These are phyloP conservation scores for Stemphylium beticola DNA, from an alignment of 2,329 filamentous ascomycete genomes.

Conservation along the genomic window DNA sequence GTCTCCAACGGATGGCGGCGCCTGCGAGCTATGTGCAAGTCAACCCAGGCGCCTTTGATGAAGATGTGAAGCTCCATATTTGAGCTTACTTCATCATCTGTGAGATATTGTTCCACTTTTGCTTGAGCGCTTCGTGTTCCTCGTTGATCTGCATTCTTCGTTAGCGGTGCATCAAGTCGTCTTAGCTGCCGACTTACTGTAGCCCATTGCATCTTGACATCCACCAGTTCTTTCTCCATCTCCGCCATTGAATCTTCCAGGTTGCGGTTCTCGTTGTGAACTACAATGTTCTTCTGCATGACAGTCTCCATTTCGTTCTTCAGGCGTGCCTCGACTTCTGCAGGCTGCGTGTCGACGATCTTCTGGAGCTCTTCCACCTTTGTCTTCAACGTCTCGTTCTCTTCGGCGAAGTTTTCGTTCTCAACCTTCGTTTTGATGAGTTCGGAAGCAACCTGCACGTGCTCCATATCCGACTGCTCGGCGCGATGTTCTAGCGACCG, in stretches of 20 bases:
- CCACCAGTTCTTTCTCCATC: slow-evolving; percentile 89
- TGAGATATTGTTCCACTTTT: slow-evolving; percentile 57
- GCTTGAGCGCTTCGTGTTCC: slow-evolving; percentile 56
- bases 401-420: slow-evolving; percentile 86
- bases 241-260: slow-evolving; percentile 90
- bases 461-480: slow-evolving; percentile 86
- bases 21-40: slow-evolving; percentile 29
- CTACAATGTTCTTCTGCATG: slow-evolving; percentile 89
- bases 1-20: slow-evolving; percentile 24
- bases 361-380: slow-evolving; percentile 85
- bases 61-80: slow-evolving; percentile 16
- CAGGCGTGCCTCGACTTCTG: slow-evolving; percentile 82
- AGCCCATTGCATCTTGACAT: slow-evolving; percentile 92
- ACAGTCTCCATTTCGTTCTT: slow-evolving; percentile 86
- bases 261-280: slow-evolving; percentile 88
- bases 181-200: slow-evolving; percentile 69
- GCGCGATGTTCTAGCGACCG: slow-evolving; percentile 85
- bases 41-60: slow-evolving; percentile 29
- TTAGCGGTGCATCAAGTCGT: slow-evolving; percentile 20
- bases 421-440: slow-evolving; percentile 91
- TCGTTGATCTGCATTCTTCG: slow-evolving; percentile 50
- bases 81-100: slow-evolving; percentile 51
- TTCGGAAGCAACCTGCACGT: slow-evolving; percentile 88
- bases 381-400: slow-evolving; percentile 84
- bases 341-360: slow-evolving; percentile 87